Percentiles rank a stretch among this genome's conserved stretches.
phyloP scores from a whole-genome alignment of 164 flowering plant genomes.

The Stephania cephalantha region DNA sequence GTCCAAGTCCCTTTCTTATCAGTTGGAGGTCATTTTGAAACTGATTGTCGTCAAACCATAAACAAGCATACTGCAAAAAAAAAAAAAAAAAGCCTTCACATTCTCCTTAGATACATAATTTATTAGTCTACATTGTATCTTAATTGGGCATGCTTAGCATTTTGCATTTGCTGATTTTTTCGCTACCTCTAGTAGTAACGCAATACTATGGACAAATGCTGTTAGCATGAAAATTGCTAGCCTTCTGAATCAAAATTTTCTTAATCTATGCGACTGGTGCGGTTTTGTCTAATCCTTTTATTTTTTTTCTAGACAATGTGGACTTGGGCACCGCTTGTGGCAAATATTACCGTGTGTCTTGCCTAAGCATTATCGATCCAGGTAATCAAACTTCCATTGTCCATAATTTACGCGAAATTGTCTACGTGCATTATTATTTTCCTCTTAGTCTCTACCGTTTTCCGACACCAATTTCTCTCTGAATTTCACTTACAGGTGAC shows the following conservation, averaged over 20 bases:
- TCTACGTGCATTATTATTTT: neutral
- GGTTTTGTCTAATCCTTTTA: neutral
- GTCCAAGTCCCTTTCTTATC: no score
- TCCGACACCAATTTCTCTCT: neutral
- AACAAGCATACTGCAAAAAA: no score
- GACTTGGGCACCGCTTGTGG: slow-evolving; percentile 28
- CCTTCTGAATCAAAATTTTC: neutral
- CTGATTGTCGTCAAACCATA: no score
- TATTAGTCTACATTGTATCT: no score
- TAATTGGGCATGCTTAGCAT: neutral
- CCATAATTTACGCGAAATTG: neutral
- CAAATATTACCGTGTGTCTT: slow-evolving; percentile 16
- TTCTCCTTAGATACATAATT: neutral
- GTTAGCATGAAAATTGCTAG: no score
- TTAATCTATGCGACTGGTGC: neutral
- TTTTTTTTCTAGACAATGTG: slow-evolving; percentile 20
- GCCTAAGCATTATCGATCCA: slow-evolving; percentile 30
- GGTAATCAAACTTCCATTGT: slow-evolving; percentile 11
- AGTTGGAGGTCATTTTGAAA: no score
- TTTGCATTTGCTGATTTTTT: neutral
- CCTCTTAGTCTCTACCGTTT: neutral
- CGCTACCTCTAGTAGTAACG: no score
- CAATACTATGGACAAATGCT: no score
- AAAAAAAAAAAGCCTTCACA: no score
- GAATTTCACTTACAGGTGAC: slow-evolving; percentile 14